These are phyloP conservation scores for Wickerhamomyces alni DNA, from an alignment of 805 yeast genomes.

Conservation along the genomic window DNA sequence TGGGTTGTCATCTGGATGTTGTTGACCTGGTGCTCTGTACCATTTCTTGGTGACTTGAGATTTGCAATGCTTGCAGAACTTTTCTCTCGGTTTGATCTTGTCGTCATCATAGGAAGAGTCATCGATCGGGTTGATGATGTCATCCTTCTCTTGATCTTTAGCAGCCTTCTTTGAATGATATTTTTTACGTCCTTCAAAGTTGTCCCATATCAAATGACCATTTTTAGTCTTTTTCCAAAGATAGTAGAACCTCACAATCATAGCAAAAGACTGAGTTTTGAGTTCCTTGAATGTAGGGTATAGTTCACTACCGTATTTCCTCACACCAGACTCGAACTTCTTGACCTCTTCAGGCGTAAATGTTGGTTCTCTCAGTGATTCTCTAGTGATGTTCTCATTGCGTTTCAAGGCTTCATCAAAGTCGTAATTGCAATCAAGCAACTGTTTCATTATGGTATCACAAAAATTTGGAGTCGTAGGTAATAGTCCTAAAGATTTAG, in stretches of 20 bases:
- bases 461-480: constrained; percentile 75
- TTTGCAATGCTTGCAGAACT: constrained; percentile 69
- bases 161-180: constrained; percentile 30
- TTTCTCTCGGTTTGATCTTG: constrained; percentile 36
- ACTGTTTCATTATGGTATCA: constrained; percentile 59
- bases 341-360: constrained; percentile 56
- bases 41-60: constrained; percentile 52
- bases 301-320: constrained; percentile 69
- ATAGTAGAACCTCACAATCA: constrained; percentile 83
- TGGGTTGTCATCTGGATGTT: constrained; percentile 26
- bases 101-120: constrained; percentile 64
- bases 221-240: constrained; percentile 83
- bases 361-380: constrained; percentile 69
- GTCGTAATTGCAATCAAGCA: constrained; percentile 49
- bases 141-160: constrained; percentile 14
- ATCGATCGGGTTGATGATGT: constrained; percentile 40
- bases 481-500: constrained; percentile 46
- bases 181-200: constrained; percentile 68
- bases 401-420: constrained; percentile 39
- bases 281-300: constrained; percentile 68
- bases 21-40: constrained; percentile 66
- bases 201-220: constrained; percentile 80
- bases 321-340: constrained; percentile 71
- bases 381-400: constrained; percentile 46
- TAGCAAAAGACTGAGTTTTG: constrained; percentile 64